Conservation (phyloP, 179 eudicot genomes). For the Heliamphora pulchella region DNA sequence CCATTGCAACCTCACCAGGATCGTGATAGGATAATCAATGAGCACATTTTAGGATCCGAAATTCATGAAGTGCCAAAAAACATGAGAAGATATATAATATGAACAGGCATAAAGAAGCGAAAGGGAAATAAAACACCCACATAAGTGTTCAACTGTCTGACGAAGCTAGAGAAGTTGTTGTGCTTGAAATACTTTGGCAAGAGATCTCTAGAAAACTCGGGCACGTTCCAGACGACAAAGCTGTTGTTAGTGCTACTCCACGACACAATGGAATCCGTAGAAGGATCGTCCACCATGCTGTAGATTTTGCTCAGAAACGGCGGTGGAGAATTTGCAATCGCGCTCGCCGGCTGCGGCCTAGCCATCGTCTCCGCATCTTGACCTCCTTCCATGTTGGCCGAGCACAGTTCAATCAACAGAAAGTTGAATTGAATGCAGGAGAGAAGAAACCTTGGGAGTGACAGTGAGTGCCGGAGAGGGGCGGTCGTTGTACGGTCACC, state of each 20-base stretch:
- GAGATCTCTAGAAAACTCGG: constrained; percentile 59
- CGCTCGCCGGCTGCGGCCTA: constrained; percentile 31
- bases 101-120: neutral
- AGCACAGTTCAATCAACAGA: neutral
- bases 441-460: neutral
- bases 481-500: neutral
- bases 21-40: neutral
- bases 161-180: constrained; percentile 73
- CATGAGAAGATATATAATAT: neutral
- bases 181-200: constrained; percentile 84
- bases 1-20: neutral
- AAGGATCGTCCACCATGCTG: constrained; percentile 78
- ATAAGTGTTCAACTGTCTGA: constrained; percentile 74
- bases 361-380: neutral
- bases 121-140: constrained; percentile 20
- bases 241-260: constrained; percentile 76
- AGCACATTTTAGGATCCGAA: neutral
- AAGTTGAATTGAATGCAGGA: neutral
- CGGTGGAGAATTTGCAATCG: constrained; percentile 52
- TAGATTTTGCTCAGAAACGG: constrained; percentile 75
- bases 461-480: neutral
- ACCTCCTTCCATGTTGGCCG: neutral
- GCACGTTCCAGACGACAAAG: constrained; percentile 79
- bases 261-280: constrained; percentile 57
- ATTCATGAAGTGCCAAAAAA: neutral